Percentiles rank a stretch among this genome's conserved stretches.
Evolutionary conservation across 805 yeast genomes (phyloP).

Genomic region (Yamadazyma philogaea): DNA sequence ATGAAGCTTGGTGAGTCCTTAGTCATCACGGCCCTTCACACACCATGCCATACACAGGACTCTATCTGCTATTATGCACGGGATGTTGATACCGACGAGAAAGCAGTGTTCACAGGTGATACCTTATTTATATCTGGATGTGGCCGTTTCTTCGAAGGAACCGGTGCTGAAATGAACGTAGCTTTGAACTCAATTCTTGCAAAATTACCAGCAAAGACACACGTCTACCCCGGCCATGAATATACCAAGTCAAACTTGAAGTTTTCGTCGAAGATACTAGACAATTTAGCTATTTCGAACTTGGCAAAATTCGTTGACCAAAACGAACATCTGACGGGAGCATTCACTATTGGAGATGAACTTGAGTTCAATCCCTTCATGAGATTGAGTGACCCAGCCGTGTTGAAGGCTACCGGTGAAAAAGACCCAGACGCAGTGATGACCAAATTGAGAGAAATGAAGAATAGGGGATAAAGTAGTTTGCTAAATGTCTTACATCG

Average conservation of each 20-base stretch:
- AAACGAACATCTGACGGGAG: constrained; percentile 80
- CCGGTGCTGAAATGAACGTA: constrained; percentile 71
- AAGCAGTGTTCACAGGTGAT: constrained; percentile 91
- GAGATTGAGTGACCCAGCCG: constrained; percentile 64
- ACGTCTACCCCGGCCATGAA: constrained; percentile 93
- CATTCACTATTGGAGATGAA: constrained; percentile 82
- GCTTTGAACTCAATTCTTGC: constrained; percentile 62
- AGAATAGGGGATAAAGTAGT: constrained; percentile 43
- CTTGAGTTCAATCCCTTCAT: constrained; percentile 83
- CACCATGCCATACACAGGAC: constrained; percentile 98
- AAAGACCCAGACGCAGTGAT: constrained; percentile 54
- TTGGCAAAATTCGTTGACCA: constrained; percentile 49
- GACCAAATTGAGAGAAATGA: constrained; percentile 71
- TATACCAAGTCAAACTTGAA: constrained; percentile 80
- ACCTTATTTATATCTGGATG: constrained; percentile 93
- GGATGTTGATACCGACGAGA: constrained; percentile 61
- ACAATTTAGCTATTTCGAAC: constrained; percentile 49
- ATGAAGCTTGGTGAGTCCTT: constrained; percentile 63
- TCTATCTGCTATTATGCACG: constrained; percentile 81
- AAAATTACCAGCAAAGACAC: constrained; percentile 62
- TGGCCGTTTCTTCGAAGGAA: constrained; percentile 95
- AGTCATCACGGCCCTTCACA: constrained; percentile 76
- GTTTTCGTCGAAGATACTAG: constrained; percentile 67
- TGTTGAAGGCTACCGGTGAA: constrained; percentile 57
- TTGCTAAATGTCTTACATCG: too few relatives aligned